Evolutionary conservation across 2,329 filamentous ascomycete genomes (phyloP).

Genomic region (Botrytis cinerea): DNA sequence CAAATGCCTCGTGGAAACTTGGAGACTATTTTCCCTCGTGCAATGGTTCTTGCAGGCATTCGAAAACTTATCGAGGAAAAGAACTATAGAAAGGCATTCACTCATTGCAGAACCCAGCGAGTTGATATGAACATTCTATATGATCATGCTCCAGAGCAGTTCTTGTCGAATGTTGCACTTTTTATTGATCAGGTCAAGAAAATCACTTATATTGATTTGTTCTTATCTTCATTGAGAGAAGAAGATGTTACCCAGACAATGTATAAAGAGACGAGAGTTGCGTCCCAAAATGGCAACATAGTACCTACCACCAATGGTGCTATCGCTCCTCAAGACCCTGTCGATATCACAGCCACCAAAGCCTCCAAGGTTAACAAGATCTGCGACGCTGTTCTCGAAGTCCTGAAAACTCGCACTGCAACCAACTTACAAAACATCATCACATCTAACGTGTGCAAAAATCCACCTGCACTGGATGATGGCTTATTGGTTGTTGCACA

Average conservation of each 20-base stretch:
- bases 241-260: slow-evolving; percentile 93
- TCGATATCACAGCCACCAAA: slow-evolving; percentile 29
- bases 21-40: slow-evolving; percentile 91
- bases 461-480: slow-evolving; percentile 83
- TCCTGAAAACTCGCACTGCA: slow-evolving; percentile 61
- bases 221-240: slow-evolving; percentile 82
- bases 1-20: slow-evolving; percentile 97
- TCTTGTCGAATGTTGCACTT: slow-evolving; percentile 70
- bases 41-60: slow-evolving; percentile 89
- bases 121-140: slow-evolving; percentile 98
- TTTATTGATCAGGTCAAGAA: slow-evolving; percentile 86
- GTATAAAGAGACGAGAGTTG: slow-evolving; percentile 80
- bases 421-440: slow-evolving; percentile 85
- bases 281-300: slow-evolving; percentile 37
- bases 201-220: slow-evolving; percentile 81
- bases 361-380: slow-evolving; percentile 78
- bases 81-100: slow-evolving; percentile 81
- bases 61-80: slow-evolving; percentile 76
- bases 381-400: slow-evolving; percentile 78
- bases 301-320: slow-evolving; percentile 31
- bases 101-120: slow-evolving; percentile 85
- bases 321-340: slow-evolving; percentile 24
- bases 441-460: slow-evolving; percentile 92
- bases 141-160: slow-evolving; percentile 86
- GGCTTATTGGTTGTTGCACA: slow-evolving; percentile 78